Evolutionary conservation across 768 basidiomycete genomes (phyloP).

Genomic region (Saitozyma sp.): DNA sequence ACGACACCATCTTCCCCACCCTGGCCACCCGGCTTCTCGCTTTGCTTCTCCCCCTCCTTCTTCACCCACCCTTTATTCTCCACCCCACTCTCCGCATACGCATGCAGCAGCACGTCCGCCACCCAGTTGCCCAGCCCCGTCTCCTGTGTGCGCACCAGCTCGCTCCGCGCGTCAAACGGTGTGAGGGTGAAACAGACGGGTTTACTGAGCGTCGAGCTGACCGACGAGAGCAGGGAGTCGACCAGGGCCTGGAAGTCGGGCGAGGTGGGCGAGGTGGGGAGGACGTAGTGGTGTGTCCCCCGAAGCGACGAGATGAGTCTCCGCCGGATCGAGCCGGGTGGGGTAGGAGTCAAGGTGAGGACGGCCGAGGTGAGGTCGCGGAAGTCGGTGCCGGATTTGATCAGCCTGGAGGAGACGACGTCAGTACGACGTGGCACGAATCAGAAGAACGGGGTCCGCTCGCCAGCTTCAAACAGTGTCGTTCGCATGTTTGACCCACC

Average conservation of each 20-base stretch:
- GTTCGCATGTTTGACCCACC: constrained; percentile 8
- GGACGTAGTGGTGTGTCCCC: constrained; percentile 70
- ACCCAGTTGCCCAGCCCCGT: constrained; percentile 69
- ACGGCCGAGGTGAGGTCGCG: constrained; percentile 76
- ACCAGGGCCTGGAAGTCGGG: constrained; percentile 62
- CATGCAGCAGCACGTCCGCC: constrained; percentile 77
- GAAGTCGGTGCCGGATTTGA: constrained; percentile 90
- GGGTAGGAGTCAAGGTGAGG: constrained; percentile 62
- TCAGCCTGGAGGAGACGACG: constrained; percentile 33
- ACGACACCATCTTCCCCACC: constrained; percentile 55
- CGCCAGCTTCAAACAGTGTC: too few species aligned
- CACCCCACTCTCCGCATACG: constrained; percentile 57
- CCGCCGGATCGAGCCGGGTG: constrained; percentile 62
- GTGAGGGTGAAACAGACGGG: constrained; percentile 72
- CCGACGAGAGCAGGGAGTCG: constrained; percentile 65
- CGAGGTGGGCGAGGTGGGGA: constrained; percentile 63
- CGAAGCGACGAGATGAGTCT: constrained; percentile 60
- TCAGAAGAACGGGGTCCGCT: background rate
- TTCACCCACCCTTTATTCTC: constrained; percentile 22
- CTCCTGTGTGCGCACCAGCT: constrained; percentile 72
- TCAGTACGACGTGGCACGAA: background rate
- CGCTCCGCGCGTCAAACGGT: constrained; percentile 71
- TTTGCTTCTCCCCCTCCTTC: constrained; percentile 44
- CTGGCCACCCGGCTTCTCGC: constrained; percentile 58
- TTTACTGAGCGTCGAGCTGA: constrained; percentile 68